phyloP scores from a whole-genome alignment of 129 eudicot species.

The Centaurea solstitialis region DNA sequence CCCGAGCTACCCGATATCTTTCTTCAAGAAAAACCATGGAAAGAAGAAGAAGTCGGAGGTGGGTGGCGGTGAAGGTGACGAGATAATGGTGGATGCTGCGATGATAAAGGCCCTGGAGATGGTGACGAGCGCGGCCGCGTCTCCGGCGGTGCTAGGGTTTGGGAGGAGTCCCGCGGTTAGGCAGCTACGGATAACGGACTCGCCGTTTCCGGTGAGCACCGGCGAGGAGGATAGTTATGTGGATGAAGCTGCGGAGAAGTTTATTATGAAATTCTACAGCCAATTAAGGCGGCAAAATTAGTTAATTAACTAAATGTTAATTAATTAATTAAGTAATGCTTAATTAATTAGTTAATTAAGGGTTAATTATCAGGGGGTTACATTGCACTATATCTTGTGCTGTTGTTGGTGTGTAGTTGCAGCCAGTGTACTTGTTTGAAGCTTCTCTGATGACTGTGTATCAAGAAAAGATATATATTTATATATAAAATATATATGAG shows the following conservation, averaged over 20 bases:
- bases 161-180: slow-evolving; percentile 60
- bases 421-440: slow-evolving; percentile 38
- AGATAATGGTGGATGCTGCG: slow-evolving; percentile 21
- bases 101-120: slow-evolving; percentile 49
- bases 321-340: slow-evolving; percentile 6
- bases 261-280: slow-evolving; percentile 57
- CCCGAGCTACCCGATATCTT: slow-evolving; percentile 44
- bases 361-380: slow-evolving; percentile 30
- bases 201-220: slow-evolving; percentile 57
- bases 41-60: slow-evolving; percentile 7
- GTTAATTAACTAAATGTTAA: neutral
- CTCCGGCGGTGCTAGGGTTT: slow-evolving; percentile 54
- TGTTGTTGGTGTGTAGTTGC: slow-evolving; percentile 24
- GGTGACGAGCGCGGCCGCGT: slow-evolving; percentile 48
- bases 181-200: slow-evolving; percentile 75
- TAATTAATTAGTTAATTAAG: slow-evolving; percentile 5
- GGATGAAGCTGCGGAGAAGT: slow-evolving; percentile 71
- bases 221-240: slow-evolving; percentile 44
- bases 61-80: neutral
- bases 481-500: too few species aligned
- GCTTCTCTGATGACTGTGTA: slow-evolving; percentile 37
- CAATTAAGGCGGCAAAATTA: slow-evolving; percentile 48
- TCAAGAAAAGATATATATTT: neutral
- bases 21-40: slow-evolving; percentile 43
- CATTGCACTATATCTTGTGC: slow-evolving; percentile 32